Evolutionary conservation across 2,329 filamentous ascomycete species (phyloP), one percentile per base, ranked within the genome.

Genomic region (Chaetothyriales sp.): DNA sequence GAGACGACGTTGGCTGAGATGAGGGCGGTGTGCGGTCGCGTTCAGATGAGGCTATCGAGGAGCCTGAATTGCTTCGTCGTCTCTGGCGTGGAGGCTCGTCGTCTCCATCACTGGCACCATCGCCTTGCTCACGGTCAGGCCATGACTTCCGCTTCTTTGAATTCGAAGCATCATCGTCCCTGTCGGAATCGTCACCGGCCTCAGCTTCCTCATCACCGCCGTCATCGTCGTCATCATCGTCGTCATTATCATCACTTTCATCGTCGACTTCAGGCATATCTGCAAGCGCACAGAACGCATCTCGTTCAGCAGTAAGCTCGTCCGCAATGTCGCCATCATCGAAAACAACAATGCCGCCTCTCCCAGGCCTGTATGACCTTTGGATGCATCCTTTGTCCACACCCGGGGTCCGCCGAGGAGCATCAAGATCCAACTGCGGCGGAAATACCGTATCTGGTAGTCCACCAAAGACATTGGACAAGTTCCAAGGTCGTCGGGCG

Each of bases 241-340:
- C 74, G 3, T 77, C 80, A 47, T 80, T 72, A 49, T 80, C 75
- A 22, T 83, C 78, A 9, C 80, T 81, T 25, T 83, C 78, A 29
- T 92, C 86, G 43, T 87, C 87, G 47, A 94, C 71, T 46, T 94
- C 86, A 1, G 89, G 90, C 89, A 98, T 97, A 56, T 89, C 84
- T 46, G 87, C 74, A 49, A 97, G 71, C n/a, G 84, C 83, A 58
- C 86, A 78, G 64, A 94, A 97, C 43, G 92, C 89, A 54, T 87
- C 82, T 60, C 81, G 78, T 68, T 97, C 89, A 1, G 72, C 71
- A 10, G 68, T 69, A 33, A 98, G 71, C 33, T 89, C 86, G 59
- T 90, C 85, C 59, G 90, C 85, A 48, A 98, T 89, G 66, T 98
- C 92, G 1, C 90, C 92, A 64, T 97, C 92, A 63, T 97, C 92